A percentile compares a stretch with the other conserved stretches of the same genome.
These are phyloP conservation scores for Podila verticillata DNA, from an alignment of 192 early-diverging fungal species.

Conservation along the genomic window DNA sequence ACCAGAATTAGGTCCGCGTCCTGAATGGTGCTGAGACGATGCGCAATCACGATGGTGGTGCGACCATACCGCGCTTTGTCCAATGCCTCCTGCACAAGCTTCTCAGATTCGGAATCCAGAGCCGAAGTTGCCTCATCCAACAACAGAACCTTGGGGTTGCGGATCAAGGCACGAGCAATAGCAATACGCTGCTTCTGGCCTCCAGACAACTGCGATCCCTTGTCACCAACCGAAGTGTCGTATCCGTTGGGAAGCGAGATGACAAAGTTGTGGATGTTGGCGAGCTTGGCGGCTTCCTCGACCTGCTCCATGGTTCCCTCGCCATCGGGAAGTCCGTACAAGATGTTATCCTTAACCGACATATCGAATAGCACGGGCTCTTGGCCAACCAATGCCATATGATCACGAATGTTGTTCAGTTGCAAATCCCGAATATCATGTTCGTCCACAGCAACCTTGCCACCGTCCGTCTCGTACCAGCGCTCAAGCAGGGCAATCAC, in stretches of 20 bases:
- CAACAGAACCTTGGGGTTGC: conserved; percentile 82
- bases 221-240: conserved; percentile 68
- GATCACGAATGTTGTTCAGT: conserved; percentile 66
- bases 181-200: conserved; percentile 86
- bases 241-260: conserved; percentile 63
- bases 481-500: conserved; percentile 56
- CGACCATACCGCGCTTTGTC: conserved; percentile 74
- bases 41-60: conserved; percentile 81
- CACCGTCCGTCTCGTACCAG: conserved; percentile 55
- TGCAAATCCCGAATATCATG: conserved; percentile 69
- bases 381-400: conserved; percentile 80
- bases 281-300: conserved; percentile 54
- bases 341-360: conserved; percentile 67
- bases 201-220: conserved; percentile 68
- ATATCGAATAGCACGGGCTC: conserved; percentile 70
- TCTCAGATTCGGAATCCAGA: conserved; percentile 84
- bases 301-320: conserved; percentile 52
- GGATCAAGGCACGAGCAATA: conserved; percentile 87
- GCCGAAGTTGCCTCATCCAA: conserved; percentile 91
- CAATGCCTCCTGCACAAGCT: conserved; percentile 81
- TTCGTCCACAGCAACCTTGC: conserved; percentile 69
- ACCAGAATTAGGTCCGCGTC: conserved; percentile 90
- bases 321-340: conserved; percentile 61
- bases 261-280: conserved; percentile 68
- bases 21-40: conserved; percentile 84